Percentiles rank a stretch among this genome's conserved stretches.
phyloP scores from a whole-genome alignment of 768 basidiomycete genomes.

The Naganishia friedmannii region DNA sequence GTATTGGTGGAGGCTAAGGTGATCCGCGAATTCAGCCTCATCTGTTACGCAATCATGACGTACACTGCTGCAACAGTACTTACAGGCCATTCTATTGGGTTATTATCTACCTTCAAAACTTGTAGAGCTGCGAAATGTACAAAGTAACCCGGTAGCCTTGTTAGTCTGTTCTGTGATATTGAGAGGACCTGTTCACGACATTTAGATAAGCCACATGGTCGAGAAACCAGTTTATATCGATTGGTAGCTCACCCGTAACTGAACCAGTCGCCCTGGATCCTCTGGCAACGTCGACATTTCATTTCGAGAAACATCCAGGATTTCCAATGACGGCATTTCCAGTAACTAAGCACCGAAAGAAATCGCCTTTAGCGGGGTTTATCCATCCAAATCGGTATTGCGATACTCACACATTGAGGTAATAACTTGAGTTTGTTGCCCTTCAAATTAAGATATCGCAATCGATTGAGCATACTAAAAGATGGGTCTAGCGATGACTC shows the following conservation, averaged over 20 bases:
- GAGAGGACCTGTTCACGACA: conserved; percentile 68
- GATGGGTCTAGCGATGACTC: conserved; percentile 55
- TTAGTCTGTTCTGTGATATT: conserved; percentile 78
- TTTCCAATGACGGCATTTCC: conserved; percentile 80
- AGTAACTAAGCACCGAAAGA: conserved; percentile 61
- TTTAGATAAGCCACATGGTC: background rate
- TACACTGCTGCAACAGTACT: background rate
- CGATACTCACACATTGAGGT: conserved; percentile 73
- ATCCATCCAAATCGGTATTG: background rate
- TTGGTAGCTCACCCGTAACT: conserved; percentile 64
- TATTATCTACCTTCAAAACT: conserved; percentile 80
- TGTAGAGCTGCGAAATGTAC: conserved; percentile 68
- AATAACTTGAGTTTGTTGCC: conserved; percentile 74
- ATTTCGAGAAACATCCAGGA: conserved; percentile 90
- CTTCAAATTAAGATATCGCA: conserved; percentile 53
- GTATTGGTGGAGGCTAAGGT: conserved; percentile 2
- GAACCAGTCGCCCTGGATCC: conserved; percentile 71
- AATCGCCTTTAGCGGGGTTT: background rate
- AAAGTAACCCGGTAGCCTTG: conserved; percentile 73
- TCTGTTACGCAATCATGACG: background rate
- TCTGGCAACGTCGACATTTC: conserved; percentile 75
- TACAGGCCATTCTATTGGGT: conserved; percentile 87
- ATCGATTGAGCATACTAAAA: conserved; percentile 42
- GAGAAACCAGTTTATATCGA: background rate
- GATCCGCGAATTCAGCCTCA: background rate